These are phyloP conservation scores for Aspergillus persii DNA, from an alignment of 2,329 filamentous ascomycete species.

Conservation along the genomic window DNA sequence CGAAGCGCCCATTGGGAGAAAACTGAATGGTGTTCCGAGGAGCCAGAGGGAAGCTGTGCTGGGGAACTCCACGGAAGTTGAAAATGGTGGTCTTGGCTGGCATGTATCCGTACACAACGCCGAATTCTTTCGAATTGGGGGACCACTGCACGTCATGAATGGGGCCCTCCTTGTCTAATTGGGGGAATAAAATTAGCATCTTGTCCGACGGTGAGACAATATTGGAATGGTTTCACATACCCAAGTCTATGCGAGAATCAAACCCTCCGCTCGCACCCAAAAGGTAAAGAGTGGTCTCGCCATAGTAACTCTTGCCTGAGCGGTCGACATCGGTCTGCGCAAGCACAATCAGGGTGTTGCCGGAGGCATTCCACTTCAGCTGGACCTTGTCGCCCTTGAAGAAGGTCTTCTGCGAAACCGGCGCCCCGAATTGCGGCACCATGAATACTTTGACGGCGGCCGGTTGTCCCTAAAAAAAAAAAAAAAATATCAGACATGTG, in stretches of 20 bases:
- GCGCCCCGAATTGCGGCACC: slow-evolving; percentile 76
- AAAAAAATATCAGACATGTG: background rate
- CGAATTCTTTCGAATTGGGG: slow-evolving; percentile 95
- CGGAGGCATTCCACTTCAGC: slow-evolving; percentile 93
- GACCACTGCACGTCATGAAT: slow-evolving; percentile 99
- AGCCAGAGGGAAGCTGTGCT: slow-evolving; percentile 79
- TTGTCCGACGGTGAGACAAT: background rate
- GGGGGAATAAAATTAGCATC: slow-evolving; percentile 9
- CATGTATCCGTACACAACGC: slow-evolving; percentile 97
- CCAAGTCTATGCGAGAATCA: slow-evolving; percentile 82
- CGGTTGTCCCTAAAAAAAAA: slow-evolving; percentile 71
- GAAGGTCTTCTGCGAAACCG: slow-evolving; percentile 96
- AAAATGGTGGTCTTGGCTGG: slow-evolving; percentile 99
- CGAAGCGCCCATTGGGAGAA: slow-evolving; percentile 89
- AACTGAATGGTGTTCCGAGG: slow-evolving; percentile 95
- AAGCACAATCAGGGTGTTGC: slow-evolving; percentile 87
- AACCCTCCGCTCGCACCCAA: slow-evolving; percentile 88
- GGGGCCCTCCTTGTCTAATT: slow-evolving; percentile 85
- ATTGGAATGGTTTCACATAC: slow-evolving; percentile 35
- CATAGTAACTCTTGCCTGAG: slow-evolving; percentile 98
- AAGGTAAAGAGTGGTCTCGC: slow-evolving; percentile 95
- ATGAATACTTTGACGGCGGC: slow-evolving; percentile 93
- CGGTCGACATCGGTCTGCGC: slow-evolving; percentile 98
- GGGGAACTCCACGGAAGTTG: slow-evolving; percentile 79
- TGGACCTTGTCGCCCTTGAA: slow-evolving; percentile 99